phyloP scores from a whole-genome alignment of 305 asterid species.

The Stenogyne calaminthoides region DNA sequence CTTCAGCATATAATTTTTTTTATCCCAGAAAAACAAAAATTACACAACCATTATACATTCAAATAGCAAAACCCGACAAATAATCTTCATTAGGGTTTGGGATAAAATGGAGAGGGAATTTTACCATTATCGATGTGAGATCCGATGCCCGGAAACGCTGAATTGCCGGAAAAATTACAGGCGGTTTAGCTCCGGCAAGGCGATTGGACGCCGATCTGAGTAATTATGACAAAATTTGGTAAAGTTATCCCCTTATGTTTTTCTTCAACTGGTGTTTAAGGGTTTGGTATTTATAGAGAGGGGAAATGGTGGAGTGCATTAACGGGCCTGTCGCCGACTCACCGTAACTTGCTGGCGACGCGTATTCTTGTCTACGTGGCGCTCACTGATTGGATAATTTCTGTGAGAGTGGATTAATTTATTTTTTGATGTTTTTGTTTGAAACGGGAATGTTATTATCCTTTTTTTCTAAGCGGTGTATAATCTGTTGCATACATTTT shows the following conservation, averaged over 20 bases:
- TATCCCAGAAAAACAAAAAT: not conserved
- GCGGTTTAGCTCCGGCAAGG: slow-evolving; percentile 24
- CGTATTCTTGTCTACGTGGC: slow-evolving; percentile 28
- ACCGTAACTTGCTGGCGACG: slow-evolving; percentile 3
- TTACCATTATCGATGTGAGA: slow-evolving; percentile 39
- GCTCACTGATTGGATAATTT: not conserved
- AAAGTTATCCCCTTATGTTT: not conserved
- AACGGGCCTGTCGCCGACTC: not conserved
- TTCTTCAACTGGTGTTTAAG: not conserved
- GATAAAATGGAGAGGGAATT: not conserved
- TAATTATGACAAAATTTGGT: not conserved
- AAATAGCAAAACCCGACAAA: not conserved
- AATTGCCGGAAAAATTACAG: slow-evolving; percentile 18
- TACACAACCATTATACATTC: not conserved
- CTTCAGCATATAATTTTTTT: not conserved
- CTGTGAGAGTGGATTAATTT: not conserved
- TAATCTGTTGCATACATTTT: too few relatives aligned
- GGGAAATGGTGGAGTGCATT: not conserved
- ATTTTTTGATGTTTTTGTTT: not conserved
- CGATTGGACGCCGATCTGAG: slow-evolving; percentile 22
- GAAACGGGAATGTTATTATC: too few relatives aligned
- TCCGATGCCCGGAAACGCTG: slow-evolving; percentile 6
- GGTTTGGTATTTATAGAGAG: not conserved
- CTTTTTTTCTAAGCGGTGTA: too few relatives aligned
- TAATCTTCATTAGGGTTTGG: not conserved